Evolutionary conservation across 176 grass and related monocot genomes (phyloP), one percentile per base, ranked within the genome.

Genomic region (Avena atlantica): DNA sequence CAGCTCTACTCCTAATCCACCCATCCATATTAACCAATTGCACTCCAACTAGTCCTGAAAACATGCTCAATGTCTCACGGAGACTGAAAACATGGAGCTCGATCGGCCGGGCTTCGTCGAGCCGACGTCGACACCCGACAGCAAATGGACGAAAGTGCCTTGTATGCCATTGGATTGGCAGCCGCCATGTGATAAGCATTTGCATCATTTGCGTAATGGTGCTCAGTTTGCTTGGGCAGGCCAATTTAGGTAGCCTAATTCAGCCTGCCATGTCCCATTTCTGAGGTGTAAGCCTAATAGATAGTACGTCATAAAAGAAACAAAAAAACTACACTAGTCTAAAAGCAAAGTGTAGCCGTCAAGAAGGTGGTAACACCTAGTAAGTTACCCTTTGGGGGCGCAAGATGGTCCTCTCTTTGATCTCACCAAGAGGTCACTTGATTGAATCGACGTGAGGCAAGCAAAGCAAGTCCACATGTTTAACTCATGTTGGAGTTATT

Each of bases 21-120:
- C 10, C 13, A 44, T 2, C 10, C 25, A 27, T 27, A 27, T 27
- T 27, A 12, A 44, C 66, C 27, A 15, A 69, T 69, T 69, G 66
- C 66, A 9, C 20, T 61, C 12, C 45, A 65, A n/a, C 6, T 13
- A 57, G 15, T 52, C 21, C 45, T 66, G 36, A 49, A 19, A 37
- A 87, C 89, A 91, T 15, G 85, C 49, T 80, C 85, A 87, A 21
- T 91, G 89, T 87, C 72, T 80, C 59, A 10, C n/a, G 89, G 71
- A 82, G 59, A 81, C 68, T 47, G 6, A 8, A 5, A 15, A 14
- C 34, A 78, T 50, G 72, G 44, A 23, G 42, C 10, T 3, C 44
- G 44, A 27, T 27, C 25, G 25, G 72, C 67, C 45, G 15, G 27
- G 65, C 20, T 14, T 6, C 9, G 59, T 77, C 66, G 74, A 83